Percentiles rank a stretch among this genome's conserved stretches.
These are phyloP conservation scores for Priceomyces fermenticarens DNA, from an alignment of 805 yeast genomes.

Conservation along the genomic window DNA sequence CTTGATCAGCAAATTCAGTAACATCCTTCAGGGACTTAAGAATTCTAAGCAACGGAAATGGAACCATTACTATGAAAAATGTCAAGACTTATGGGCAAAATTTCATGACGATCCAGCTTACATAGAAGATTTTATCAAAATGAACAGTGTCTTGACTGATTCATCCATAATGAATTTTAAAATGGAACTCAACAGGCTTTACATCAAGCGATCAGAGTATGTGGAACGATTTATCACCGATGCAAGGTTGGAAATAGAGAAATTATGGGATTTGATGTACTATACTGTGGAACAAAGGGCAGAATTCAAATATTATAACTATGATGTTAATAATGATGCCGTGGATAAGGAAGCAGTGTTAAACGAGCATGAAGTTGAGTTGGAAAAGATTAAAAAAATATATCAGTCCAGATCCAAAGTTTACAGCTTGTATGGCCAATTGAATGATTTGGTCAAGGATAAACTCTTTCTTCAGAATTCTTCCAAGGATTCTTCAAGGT, in stretches of 20 bases:
- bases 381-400: slow-evolving; percentile 48
- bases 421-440: slow-evolving; percentile 51
- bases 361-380: slow-evolving; percentile 61
- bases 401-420: slow-evolving; percentile 52
- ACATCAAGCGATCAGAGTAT: slow-evolving; percentile 56
- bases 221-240: slow-evolving; percentile 68
- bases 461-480: slow-evolving; percentile 63
- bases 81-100: slow-evolving; percentile 54
- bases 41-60: slow-evolving; percentile 34
- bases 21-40: slow-evolving; percentile 30
- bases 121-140: slow-evolving; percentile 40
- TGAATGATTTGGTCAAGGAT: slow-evolving; percentile 56
- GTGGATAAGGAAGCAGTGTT: slow-evolving; percentile 60
- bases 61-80: slow-evolving; percentile 34
- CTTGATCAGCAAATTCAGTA: slow-evolving; percentile 27
- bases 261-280: slow-evolving; percentile 61
- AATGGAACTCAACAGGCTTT: slow-evolving; percentile 55
- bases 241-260: slow-evolving; percentile 55
- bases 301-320: slow-evolving; percentile 42
- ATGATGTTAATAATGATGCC: slow-evolving; percentile 31
- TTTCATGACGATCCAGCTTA: slow-evolving; percentile 46
- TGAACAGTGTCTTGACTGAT: slow-evolving; percentile 47
- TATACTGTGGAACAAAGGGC: slow-evolving; percentile 51
- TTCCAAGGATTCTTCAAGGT: slow-evolving; percentile 75
- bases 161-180: slow-evolving; percentile 49